Percentiles rank a stretch among this genome's conserved stretches.
Evolutionary conservation across 306 rosid genomes (phyloP).

Genomic region (Glycine soja): DNA sequence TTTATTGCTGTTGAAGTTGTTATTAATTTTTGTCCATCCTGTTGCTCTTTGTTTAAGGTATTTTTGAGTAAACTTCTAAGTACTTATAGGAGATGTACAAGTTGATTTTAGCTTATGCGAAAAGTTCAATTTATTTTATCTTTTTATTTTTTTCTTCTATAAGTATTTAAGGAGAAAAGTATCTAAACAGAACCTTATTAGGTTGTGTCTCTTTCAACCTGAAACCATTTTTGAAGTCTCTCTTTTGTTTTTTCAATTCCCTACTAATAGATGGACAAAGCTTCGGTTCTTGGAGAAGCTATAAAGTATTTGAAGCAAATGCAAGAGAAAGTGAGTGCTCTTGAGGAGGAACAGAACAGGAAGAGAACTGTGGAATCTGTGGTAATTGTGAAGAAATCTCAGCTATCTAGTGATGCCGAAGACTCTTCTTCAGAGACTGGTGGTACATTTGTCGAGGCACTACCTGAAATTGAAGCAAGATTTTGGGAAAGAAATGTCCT

Average conservation of each 20-base stretch:
- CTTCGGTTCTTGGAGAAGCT: constrained; percentile 97
- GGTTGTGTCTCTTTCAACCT: background rate
- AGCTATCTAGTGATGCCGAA: constrained; percentile 55
- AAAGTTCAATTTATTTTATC: no score
- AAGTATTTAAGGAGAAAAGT: no score
- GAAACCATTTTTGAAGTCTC: background rate
- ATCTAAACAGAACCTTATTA: background rate
- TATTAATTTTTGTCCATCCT: background rate
- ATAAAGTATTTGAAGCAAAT: constrained; percentile 85
- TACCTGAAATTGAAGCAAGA: constrained; percentile 92
- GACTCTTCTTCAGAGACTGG: constrained; percentile 48
- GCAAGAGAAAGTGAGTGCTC: constrained; percentile 77
- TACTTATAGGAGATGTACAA: no score
- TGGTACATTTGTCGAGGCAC: constrained; percentile 55
- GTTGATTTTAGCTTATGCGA: no score
- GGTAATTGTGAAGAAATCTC: constrained; percentile 74
- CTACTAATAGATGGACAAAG: constrained; percentile 85
- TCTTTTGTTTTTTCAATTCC: background rate
- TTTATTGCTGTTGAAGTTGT: background rate
- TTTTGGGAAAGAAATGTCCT: constrained; percentile 81
- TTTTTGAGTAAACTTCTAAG: no score
- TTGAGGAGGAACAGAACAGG: constrained; percentile 83
- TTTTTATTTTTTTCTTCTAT: no score
- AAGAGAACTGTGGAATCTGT: constrained; percentile 74
- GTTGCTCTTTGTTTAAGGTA: background rate